Evolutionary conservation across 208 protist species (phyloP), one percentile per base, ranked within the genome.

Genomic region (Leishmania martiniquensis): DNA sequence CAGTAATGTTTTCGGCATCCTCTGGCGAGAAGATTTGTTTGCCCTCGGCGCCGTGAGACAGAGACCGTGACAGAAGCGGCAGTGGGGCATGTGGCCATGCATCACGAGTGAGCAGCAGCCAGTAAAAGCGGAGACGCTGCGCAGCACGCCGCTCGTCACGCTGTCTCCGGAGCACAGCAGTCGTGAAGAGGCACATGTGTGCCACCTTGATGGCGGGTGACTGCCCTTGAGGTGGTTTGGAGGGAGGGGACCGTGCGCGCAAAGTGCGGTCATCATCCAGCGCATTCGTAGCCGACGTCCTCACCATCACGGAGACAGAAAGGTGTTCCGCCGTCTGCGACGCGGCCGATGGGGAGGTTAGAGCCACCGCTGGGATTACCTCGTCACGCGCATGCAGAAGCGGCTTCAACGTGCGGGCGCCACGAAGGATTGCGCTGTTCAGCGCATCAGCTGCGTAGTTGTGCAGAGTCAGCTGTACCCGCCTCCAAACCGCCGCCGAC

Each of bases 361-460:
- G 42, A 2, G 10, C 42, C 42, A 32, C 32, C 65, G 42, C 39
- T 49, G 4, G 1, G 39, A 12, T 6, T 20, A 15, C 25, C 25
- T 4, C 37, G 4, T 69, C 65, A 51, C 20, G 13, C 65, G 9
- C 25, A 49, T 42, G 22, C 65, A 49, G 10, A 2, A 20, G 29
- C 34, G 25, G 10, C 42, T 69, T 13, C 45, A 13, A 7, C 39
- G 39, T 15, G 65, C 42, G 9, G 34, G 39, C 39, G 25, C 42
- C 65, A 51, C n/a, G 13, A 37, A 45, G 22, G 25, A 49, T 49
- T 29, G 42, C 65, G 42, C 39, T 51, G 7, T n/a, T 12, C 25
- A 82, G 71, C 47, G 52, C 25, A 20, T 77, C 78, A 1, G 78
- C 71, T 22, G 79, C 79, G 67, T 65, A 62, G 73, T 83, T 83